Base-by-base conservation (phyloP, 257 asterid species). In the Nicotiana benthamiana region DNA sequence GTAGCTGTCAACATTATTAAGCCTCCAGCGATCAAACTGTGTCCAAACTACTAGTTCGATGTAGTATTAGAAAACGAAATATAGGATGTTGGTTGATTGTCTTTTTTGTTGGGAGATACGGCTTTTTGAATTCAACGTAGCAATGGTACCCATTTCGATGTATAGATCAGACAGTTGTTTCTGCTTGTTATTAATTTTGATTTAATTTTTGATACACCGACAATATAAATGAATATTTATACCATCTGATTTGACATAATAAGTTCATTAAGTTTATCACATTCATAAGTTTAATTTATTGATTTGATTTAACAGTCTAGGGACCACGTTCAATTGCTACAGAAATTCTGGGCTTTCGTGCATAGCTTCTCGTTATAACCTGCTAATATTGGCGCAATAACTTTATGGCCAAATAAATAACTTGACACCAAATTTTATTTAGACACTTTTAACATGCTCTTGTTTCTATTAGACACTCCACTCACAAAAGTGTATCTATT, bases 11-110 rank as follows among this genome's bases (percentile, higher is more conserved):
- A 56, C 10, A 0, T 3, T 30, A 3, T 3, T 70, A 70, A 70
- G 59, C 22, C 36, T 40, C 77, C 36, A 70, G 77, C 26, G 18
- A 72, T 72, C 77, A 72, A 22, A 72, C 77, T 72, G 66, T 60
- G 1, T 26, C 27, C 27, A 70, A 68, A 43, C 59, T 13, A 6
- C 59, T 15, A 46, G 57, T 43, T 43, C 36, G 24, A 70, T 70
- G 77, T 40, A 48, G 40, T 12, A 20, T 26, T 18, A 20, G 28
- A 68, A 67, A 34, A 34, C 12, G 76, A 68, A 68, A 68, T 40
- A 40, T 17, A 10, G 43, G 76, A 67, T 36, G 56, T 11, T 11
- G 32, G 12, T 68, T 68, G 54, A 5, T 68, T 20, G 54, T 68
- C 26, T 17, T 48, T 32, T 3, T 27, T 2, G 1, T 27, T 27